Evolutionary conservation across 2,329 filamentous ascomycete species (phyloP).

Genomic region (Hyphodiscus sp.): DNA sequence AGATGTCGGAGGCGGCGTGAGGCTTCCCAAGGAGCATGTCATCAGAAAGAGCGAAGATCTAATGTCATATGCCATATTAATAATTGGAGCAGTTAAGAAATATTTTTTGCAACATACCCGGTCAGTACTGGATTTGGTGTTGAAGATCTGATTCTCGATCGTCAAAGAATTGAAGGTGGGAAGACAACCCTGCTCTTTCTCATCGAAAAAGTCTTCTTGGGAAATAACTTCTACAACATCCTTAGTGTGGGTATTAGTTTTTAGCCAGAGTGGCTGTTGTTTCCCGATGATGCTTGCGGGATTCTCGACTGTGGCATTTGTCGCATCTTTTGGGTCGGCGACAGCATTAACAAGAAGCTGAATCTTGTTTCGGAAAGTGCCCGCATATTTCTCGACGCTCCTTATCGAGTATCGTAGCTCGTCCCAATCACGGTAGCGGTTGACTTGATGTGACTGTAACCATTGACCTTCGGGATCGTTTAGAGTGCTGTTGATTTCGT

Average conservation of each 20-base stretch:
- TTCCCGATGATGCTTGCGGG: constrained; percentile 22
- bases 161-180: constrained; percentile 40
- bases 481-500: constrained; percentile 35
- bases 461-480: constrained; percentile 36
- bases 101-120: constrained; percentile 3
- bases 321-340: constrained; percentile 11
- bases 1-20: constrained; percentile 37
- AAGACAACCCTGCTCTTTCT: constrained; percentile 32
- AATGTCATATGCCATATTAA: background rate
- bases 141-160: constrained; percentile 38
- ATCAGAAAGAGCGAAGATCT: constrained; percentile 38
- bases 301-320: constrained; percentile 18
- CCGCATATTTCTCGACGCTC: constrained; percentile 36
- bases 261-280: constrained; percentile 35
- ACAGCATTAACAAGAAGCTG: constrained; percentile 39
- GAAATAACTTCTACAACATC: constrained; percentile 32
- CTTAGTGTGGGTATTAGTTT: constrained; percentile 27
- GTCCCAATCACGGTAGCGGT: constrained; percentile 39
- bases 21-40: constrained; percentile 38
- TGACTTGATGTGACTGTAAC: constrained; percentile 36
- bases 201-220: constrained; percentile 38
- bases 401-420: constrained; percentile 39
- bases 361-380: constrained; percentile 36
- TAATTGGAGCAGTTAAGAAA: background rate
- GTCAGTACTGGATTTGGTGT: constrained; percentile 36